Percentiles rank a stretch among this genome's conserved stretches.
Conservation (phyloP, 2,329 filamentous ascomycete species). For the Aspergillus tanneri region DNA sequence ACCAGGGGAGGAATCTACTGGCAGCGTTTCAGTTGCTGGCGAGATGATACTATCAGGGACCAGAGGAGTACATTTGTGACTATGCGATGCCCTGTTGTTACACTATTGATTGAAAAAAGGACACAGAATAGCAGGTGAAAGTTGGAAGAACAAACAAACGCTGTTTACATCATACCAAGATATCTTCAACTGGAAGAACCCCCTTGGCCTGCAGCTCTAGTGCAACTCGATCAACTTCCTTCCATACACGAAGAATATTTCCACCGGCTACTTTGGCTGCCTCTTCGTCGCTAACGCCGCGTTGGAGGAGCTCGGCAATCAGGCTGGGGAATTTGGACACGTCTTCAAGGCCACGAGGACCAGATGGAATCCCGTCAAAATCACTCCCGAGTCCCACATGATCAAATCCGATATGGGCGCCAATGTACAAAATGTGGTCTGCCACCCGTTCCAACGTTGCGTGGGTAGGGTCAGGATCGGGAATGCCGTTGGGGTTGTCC, state of each 20-base stretch:
- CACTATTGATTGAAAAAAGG: too few relatives aligned
- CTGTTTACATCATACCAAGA: not conserved
- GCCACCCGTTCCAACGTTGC: constrained; percentile 75
- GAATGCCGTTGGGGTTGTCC: constrained; percentile 62
- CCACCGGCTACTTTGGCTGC: constrained; percentile 72
- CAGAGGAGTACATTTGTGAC: too few relatives aligned
- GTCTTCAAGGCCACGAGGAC: constrained; percentile 76
- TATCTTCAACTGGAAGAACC: constrained; percentile 46
- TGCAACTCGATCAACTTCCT: constrained; percentile 71
- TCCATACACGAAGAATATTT: constrained; percentile 83
- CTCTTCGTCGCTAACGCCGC: constrained; percentile 72
- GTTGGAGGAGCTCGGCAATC: constrained; percentile 69
- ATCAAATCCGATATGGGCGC: constrained; percentile 77
- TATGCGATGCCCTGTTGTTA: too few relatives aligned
- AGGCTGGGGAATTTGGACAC: constrained; percentile 80
- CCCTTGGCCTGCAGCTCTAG: constrained; percentile 61
- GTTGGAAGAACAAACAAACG: too few relatives aligned
- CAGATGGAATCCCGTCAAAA: constrained; percentile 67
- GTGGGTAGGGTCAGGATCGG: constrained; percentile 65
- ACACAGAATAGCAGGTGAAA: too few relatives aligned
- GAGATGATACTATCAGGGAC: too few relatives aligned
- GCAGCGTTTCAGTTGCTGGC: constrained; percentile 22
- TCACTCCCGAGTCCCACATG: constrained; percentile 87
- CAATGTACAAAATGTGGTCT: constrained; percentile 79
- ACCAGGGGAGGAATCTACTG: constrained; percentile 26